Percentiles rank a stretch among this genome's conserved stretches.
These are phyloP conservation scores for Pyricularia sp. DNA, from an alignment of 2,329 filamentous ascomycete species.

Conservation along the genomic window DNA sequence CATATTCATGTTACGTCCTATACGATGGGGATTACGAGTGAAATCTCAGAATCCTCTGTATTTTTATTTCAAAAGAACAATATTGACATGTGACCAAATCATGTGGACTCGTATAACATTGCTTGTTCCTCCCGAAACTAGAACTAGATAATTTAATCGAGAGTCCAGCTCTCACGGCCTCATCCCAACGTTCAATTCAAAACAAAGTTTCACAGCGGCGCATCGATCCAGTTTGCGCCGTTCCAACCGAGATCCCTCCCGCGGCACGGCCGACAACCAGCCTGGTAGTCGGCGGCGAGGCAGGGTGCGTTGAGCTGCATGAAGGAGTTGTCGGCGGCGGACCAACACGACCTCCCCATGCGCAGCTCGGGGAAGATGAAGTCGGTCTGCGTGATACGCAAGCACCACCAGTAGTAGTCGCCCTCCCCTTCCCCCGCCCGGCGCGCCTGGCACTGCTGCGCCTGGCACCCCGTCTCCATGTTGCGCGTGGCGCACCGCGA, in stretches of 20 bases:
- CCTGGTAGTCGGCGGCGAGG: not conserved
- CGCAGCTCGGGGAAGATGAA: not conserved
- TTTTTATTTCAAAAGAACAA: not conserved
- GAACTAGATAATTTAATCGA: not conserved
- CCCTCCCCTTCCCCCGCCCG: not conserved
- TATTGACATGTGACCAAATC: not conserved
- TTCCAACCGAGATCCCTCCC: conserved; percentile 1
- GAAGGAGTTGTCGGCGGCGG: conserved; percentile 2
- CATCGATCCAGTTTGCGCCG: conserved; percentile 3
- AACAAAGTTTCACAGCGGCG: not conserved
- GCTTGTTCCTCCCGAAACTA: too few species aligned
- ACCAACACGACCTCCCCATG: conserved; percentile 5
- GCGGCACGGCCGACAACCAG: conserved; percentile 1
- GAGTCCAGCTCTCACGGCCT: not conserved
- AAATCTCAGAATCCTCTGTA: not conserved
- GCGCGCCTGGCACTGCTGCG: conserved; percentile 1
- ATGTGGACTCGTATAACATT: too few species aligned
- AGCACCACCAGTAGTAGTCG: conserved; percentile 1
- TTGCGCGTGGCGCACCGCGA: conserved; percentile 3
- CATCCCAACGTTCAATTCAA: not conserved
- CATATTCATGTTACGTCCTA: not conserved
- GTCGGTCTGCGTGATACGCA: not conserved
- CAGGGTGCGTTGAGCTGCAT: conserved; percentile 6
- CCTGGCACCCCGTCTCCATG: conserved; percentile 1
- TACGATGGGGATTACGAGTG: not conserved